Conservation (phyloP, 208 protist species). For the Phytomonas francai region DNA sequence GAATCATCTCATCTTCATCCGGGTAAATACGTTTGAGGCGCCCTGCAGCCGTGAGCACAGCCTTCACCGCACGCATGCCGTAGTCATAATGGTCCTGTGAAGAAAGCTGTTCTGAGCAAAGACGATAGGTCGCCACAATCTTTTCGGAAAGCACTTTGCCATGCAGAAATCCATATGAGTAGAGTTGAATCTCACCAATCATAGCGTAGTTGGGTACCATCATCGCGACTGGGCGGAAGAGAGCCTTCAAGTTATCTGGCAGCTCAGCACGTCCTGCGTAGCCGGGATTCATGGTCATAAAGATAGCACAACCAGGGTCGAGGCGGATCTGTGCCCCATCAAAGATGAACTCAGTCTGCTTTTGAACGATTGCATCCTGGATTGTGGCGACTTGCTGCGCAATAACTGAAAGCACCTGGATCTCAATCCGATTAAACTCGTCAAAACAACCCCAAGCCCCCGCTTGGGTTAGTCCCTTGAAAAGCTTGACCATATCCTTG, state of each 20-base stretch:
- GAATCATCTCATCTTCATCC: conserved; percentile 89
- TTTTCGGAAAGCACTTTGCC: conserved; percentile 90
- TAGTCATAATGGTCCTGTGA: conserved; percentile 97
- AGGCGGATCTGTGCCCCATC: conserved; percentile 90
- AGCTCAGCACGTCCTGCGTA: conserved; percentile 96
- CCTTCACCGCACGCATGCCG: conserved; percentile 96
- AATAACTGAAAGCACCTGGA: conserved; percentile 96
- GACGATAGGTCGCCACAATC: conserved; percentile 94
- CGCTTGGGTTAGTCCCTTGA: conserved; percentile 91
- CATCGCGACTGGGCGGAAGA: conserved; percentile 99
- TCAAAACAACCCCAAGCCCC: conserved; percentile 97
- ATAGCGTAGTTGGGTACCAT: conserved; percentile 97
- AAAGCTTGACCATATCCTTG: conserved; percentile 95
- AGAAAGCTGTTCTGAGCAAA: conserved; percentile 96
- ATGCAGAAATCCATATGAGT: conserved; percentile 95
- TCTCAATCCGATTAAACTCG: conserved; percentile 97
- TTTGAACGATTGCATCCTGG: conserved; percentile 89
- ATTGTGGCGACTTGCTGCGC: conserved; percentile 96
- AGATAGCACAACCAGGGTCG: conserved; percentile 91
- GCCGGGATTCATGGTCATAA: conserved; percentile 98
- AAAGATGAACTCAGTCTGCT: conserved; percentile 89
- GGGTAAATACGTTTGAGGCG: conserved; percentile 89
- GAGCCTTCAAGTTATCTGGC: conserved; percentile 97
- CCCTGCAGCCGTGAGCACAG: conserved; percentile 90
- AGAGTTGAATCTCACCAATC: conserved; percentile 97